Evolutionary conservation across 768 basidiomycete genomes (phyloP).

Genomic region (Calocera cornea): DNA sequence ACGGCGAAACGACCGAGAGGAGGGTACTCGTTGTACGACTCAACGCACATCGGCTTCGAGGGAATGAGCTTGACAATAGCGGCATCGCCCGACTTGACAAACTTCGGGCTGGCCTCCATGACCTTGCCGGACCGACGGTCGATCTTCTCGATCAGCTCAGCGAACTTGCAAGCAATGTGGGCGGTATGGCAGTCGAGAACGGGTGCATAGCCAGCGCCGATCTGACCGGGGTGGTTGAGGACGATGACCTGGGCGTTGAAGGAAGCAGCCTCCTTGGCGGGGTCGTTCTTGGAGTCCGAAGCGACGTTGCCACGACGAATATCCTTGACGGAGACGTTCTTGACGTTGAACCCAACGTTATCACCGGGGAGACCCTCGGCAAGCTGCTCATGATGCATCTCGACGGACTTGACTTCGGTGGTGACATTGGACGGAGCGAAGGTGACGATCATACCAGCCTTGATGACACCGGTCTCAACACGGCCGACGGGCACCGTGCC

Average conservation of each 20-base stretch:
- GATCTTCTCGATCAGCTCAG: conserved; percentile 97
- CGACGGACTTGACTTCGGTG: conserved; percentile 99
- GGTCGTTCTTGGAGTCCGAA: conserved; percentile 99
- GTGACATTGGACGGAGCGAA: conserved; percentile 97
- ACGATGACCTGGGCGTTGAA: conserved; percentile 99
- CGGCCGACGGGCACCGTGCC: conserved; percentile 99
- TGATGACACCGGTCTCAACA: conserved; percentile 99
- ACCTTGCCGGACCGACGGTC: conserved; percentile 96
- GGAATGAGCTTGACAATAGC: conserved; percentile 96
- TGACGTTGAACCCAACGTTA: conserved; percentile 99
- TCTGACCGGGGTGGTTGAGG: conserved; percentile 99
- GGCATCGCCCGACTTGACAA: conserved; percentile 99
- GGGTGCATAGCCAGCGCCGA: conserved; percentile 96
- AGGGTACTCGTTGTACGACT: conserved; percentile 93
- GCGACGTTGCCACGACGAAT: conserved; percentile 99
- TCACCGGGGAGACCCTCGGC: conserved; percentile 89
- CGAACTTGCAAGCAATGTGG: conserved; percentile 99
- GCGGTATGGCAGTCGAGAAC: conserved; percentile 99
- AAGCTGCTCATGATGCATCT: conserved; percentile 99
- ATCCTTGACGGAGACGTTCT: conserved; percentile 99
- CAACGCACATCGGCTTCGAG: conserved; percentile 90
- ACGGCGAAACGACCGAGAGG: conserved; percentile 99
- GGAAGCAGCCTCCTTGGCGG: conserved; percentile 96
- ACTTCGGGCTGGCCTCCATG: conserved; percentile 80
- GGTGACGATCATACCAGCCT: conserved; percentile 96